Evolutionary conservation across 78 protist species (phyloP), one percentile per base, ranked within the genome.

Genomic region (Corallochytrium limacisporum): DNA sequence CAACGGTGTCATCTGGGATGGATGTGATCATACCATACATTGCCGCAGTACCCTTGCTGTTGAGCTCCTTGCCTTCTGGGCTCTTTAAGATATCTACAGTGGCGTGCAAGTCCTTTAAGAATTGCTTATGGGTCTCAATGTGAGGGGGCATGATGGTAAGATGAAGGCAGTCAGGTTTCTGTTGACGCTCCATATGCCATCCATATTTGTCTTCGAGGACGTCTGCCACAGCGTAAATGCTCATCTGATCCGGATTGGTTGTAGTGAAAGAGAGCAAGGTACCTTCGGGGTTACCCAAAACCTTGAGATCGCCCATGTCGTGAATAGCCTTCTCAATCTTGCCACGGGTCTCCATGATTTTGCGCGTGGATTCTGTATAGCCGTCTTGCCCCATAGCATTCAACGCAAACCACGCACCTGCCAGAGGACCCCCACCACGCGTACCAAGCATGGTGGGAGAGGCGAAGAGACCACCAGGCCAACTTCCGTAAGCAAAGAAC

Each of bases 381-480:
- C 82, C 82, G 8, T 32, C 61, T 37, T n/a, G 7, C 33, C 82
- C 82, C 50, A 42, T 0, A n/a, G 0, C 2, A 32, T 35, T 18
- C 48, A 77, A 35, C 56, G 65, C 72, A 4, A 50, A 46, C 68
- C 68, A 62, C 10, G 68, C 39, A 29, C 35, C 75, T 1, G 75
- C 81, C 16, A 77, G 35, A 16, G 3, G 3, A n/a, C 71, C 82
- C 1, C 82, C 82, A 1, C 73, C 61, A 32, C 82, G 73, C 22
- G 70, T 37, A 33, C 72, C 68, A 24, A 13, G 42, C 20, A 77
- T n/a, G 38, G 73, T 9, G 0, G 79, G 77, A 18, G 83, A 70
- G 39, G 62, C 77, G 22, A 71, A 78, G 35, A 78, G 62, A 20
- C 91, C 78, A 22, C 83, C 83, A 1, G 69, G 37, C 83, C 83